Evolutionary conservation across 176 grass and related monocot species (phyloP), one percentile per base, ranked within the genome.

Genomic region (Musa troglodytarum): DNA sequence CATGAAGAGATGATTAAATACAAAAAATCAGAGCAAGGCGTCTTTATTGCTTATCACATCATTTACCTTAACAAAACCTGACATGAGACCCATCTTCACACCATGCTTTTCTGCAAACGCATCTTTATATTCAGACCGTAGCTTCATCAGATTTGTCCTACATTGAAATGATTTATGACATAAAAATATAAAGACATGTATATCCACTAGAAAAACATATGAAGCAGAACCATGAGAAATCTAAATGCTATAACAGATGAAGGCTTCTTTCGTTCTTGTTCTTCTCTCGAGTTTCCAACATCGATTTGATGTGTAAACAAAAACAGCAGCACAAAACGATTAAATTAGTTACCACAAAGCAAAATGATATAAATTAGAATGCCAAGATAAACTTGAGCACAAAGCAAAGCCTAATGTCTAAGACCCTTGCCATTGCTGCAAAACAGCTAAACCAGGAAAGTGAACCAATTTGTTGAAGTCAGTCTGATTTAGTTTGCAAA

Each of bases 141-240:
- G 88, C 80, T 98, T 98, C 94, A 93, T 98, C 84, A 98, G 82
- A 84, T 98, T 98, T 34, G 94, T 98, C 94, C 94, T 96, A 80
- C 51, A 82, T 10, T 54, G 54, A 16, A 43, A 80, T n/a, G 53
- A 17, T 76, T 15, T 49, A 82, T 17, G 78, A 81, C 52, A 13
- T 21, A 4, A 54, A 76, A 43, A 43, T 43, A 43, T 43, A 43
- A 43, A 43, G 34, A 6, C 34, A 43, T 43, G 6, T 4, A 34
- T 43, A 43, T 43, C 34, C 52, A 16, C 53, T 64, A 53, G 9
- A 28, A 76, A 10, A 43, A 43, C 34, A 43, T 43, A 43, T 43
- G 15, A 10, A 8, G 1, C 0, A 2, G 50, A 20, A 49, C 17
- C 7, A 52, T 20, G 34, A 49, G 17, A 20, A 51, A 50, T 71